Evolutionary conservation across 768 basidiomycete species (phyloP).

Genomic region (Sporobolomyces roseus): DNA sequence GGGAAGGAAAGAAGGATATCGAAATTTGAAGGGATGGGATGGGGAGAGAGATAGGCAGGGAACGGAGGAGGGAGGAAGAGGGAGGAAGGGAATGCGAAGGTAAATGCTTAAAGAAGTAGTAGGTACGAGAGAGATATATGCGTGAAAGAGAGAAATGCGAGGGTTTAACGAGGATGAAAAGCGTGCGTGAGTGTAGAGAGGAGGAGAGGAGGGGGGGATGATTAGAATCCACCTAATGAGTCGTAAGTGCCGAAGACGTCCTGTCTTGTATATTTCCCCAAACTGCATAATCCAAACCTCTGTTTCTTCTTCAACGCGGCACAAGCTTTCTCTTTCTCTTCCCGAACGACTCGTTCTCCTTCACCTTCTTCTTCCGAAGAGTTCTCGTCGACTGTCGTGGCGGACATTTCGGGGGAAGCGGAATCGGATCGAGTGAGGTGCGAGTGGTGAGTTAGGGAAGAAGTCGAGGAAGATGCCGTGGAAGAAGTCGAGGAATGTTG

Average conservation of each 20-base stretch:
- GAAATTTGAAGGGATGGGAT: background rate
- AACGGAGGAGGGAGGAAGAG: background rate
- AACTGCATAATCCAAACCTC: conserved; percentile 33
- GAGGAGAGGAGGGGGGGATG: background rate
- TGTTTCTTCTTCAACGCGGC: conserved; percentile 19
- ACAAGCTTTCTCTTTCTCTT: background rate
- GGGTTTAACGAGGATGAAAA: too few relatives aligned
- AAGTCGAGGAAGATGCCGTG: conserved; percentile 2
- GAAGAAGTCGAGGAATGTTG: too few relatives aligned
- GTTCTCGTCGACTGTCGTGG: conserved; percentile 2
- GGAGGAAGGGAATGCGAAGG: background rate
- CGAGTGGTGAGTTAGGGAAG: background rate
- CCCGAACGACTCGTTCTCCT: background rate
- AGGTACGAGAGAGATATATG: too few relatives aligned
- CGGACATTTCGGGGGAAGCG: background rate
- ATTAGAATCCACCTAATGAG: conserved; percentile 35
- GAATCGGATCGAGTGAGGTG: conserved; percentile 1
- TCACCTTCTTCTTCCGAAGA: conserved; percentile 9
- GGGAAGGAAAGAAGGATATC: background rate
- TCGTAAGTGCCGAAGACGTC: conserved; percentile 33
- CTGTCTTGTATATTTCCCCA: conserved; percentile 35
- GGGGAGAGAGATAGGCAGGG: background rate
- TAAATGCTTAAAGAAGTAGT: too few relatives aligned
- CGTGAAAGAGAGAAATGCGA: too few relatives aligned
- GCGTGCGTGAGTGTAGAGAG: background rate